Percentiles rank a stretch among this genome's conserved stretches.
phyloP scores from a whole-genome alignment of 768 basidiomycete species.

The Glaciozyma martinii region DNA sequence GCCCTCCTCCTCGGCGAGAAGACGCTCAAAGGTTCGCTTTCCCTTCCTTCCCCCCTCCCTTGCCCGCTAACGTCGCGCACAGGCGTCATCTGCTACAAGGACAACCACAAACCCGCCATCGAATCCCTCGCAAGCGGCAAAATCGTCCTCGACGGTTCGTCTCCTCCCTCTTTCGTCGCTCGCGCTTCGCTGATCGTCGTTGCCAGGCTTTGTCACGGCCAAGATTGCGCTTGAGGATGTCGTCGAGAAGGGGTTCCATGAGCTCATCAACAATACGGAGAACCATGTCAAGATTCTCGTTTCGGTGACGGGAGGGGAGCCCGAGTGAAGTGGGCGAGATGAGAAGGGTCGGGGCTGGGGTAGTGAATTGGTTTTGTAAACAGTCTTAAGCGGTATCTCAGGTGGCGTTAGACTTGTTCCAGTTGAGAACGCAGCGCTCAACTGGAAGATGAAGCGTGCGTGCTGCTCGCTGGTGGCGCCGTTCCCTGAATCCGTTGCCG shows the following conservation, averaged over 20 bases:
- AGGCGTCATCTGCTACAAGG: slow-evolving; percentile 40
- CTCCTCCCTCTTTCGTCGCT: neutral
- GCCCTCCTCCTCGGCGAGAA: slow-evolving; percentile 42
- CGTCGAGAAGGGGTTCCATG: slow-evolving; percentile 17
- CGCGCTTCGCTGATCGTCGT: neutral
- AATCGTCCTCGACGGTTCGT: slow-evolving; percentile 44
- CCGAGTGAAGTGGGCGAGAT: too few relatives aligned
- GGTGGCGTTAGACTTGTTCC: too few relatives aligned
- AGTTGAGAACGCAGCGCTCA: too few relatives aligned
- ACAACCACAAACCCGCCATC: slow-evolving; percentile 43
- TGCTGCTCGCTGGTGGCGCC: too few relatives aligned
- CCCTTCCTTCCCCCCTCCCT: too few relatives aligned
- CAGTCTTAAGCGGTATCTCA: too few relatives aligned
- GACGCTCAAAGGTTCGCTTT: slow-evolving; percentile 39
- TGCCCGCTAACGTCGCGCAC: neutral
- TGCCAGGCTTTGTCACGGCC: slow-evolving; percentile 12
- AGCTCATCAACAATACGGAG: slow-evolving; percentile 3
- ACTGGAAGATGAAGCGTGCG: too few relatives aligned
- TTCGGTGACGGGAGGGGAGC: slow-evolving; percentile 5
- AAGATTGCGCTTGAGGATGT: slow-evolving; percentile 9
- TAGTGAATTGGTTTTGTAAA: too few relatives aligned
- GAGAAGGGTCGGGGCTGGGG: too few relatives aligned
- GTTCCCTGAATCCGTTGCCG: too few relatives aligned
- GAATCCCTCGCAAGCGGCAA: slow-evolving; percentile 43
- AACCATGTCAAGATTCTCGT: slow-evolving; percentile 5